Conservation (phyloP, 495 filamentous ascomycete species). For the Penicillium turbatum region DNA sequence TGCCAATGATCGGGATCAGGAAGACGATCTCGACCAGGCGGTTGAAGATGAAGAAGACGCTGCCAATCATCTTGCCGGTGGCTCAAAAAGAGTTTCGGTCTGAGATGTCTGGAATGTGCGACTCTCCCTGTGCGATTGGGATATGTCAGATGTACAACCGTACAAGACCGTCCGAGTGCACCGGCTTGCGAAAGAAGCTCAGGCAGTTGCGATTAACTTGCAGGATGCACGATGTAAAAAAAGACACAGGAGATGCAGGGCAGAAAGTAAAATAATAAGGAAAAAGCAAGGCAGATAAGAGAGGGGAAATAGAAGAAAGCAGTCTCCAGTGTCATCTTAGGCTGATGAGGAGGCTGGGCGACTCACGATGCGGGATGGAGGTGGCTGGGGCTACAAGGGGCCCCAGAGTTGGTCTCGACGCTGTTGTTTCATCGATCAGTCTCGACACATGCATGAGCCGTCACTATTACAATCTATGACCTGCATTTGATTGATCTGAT, state of each 20-base stretch:
- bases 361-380: conserved; percentile 13
- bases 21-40: conserved; percentile 78
- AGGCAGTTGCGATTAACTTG: conserved; percentile 1
- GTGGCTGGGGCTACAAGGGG: conserved; percentile 22
- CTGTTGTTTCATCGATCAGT: background rate
- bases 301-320: conserved; percentile 1
- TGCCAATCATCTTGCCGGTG: conserved; percentile 61
- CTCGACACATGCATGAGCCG: conserved; percentile 1
- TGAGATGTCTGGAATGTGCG: conserved; percentile 6
- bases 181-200: background rate
- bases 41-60: conserved; percentile 79
- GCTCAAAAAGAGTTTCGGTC: background rate
- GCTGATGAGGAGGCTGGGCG: conserved; percentile 26
- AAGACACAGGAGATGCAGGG: background rate
- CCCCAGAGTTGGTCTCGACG: background rate
- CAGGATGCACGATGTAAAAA: conserved; percentile 7
- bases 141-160: conserved; percentile 6
- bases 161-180: background rate
- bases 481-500: conserved; percentile 19
- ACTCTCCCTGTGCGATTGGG: background rate
- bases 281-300: conserved; percentile 2
- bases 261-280: conserved; percentile 4
- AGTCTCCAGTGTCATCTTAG: conserved; percentile 17
- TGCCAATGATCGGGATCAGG: conserved; percentile 82
- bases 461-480: conserved; percentile 19